Base-by-base conservation (phyloP, 1,139 yeast genomes). In the Scheffersomyces titani region DNA sequence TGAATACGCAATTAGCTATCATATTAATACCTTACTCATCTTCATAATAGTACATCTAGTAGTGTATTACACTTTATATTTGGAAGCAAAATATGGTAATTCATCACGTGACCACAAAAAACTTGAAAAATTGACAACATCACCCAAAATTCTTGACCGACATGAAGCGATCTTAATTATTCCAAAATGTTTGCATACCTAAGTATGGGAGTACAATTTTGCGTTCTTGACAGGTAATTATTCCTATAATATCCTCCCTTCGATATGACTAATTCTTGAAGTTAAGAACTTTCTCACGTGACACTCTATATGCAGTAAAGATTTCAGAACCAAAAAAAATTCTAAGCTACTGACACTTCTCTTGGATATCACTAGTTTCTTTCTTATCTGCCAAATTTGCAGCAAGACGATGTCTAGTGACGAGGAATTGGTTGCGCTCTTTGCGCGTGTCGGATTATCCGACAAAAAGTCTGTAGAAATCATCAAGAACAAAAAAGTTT, bases 401-500 rank as follows among this genome's bases (percentile, higher is more conserved):
- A 9, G 40, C 40, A 19, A 19, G 52, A 51, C 30, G 19, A 62
- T 55, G 59, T 56, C 55, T 44, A 47, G 44, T 19, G 73, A 68
- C 52, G 77, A 73, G 54, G 81, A 77, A 55, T 65, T 78, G 52
- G 66, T 70, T n/a, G 60, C 64, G 45, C 77, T 80, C 54, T 88
- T 92, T 65, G 74, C 80, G 61, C 73, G 77, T 53, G 77, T 90
- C 58, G 97, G 97, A 19, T 84, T 91, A 63, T 85, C 82, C 63
- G 96, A 89, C 24, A 81, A 86, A 63, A 88, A 88, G 70, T 74
- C 88, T 55, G 81, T 83, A 52, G 98, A 94, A 69, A 87, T 92
- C 56, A 72, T 85, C 58, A 93, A 91, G 72, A 94, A 94, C 77
- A 87, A 88, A 70, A 92, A 92, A 71, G 96, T 92, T 46, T 84